Evolutionary conservation across 2,329 filamentous ascomycete genomes (phyloP).

Genomic region (Cladosporium velox): DNA sequence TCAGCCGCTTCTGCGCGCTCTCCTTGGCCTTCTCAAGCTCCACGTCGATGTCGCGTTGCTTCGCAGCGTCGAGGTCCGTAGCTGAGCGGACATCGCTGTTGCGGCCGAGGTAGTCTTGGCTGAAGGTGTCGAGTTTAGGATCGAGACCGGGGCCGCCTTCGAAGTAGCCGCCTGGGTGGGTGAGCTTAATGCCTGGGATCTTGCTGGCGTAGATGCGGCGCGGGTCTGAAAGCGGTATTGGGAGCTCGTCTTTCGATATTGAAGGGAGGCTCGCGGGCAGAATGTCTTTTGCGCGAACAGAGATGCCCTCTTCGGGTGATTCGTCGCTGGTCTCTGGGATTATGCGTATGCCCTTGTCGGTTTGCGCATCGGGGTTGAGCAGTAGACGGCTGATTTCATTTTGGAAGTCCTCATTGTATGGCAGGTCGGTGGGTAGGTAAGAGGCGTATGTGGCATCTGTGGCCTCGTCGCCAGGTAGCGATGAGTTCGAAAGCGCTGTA

Average conservation of each 20-base stretch:
- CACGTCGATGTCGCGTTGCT: constrained; percentile 35
- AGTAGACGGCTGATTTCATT: constrained; percentile 46
- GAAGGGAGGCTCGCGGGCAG: constrained; percentile 31
- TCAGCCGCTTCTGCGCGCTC: constrained; percentile 39
- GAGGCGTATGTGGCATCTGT: constrained; percentile 35
- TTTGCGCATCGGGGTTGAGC: constrained; percentile 34
- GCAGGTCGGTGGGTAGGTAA: constrained; percentile 47
- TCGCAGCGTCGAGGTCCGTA: constrained; percentile 39
- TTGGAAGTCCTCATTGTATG: constrained; percentile 49
- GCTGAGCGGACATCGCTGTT: constrained; percentile 38
- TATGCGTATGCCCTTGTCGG: constrained; percentile 30
- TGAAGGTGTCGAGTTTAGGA: constrained; percentile 42
- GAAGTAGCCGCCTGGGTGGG: constrained; percentile 49
- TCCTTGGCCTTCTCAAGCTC: constrained; percentile 35
- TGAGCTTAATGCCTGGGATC: constrained; percentile 48
- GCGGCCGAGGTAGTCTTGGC: constrained; percentile 43
- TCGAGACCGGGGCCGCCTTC: constrained; percentile 50
- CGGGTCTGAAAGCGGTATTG: constrained; percentile 46
- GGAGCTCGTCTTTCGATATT: constrained; percentile 40
- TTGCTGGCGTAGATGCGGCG: constrained; percentile 46
- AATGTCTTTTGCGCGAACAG: constrained; percentile 34
- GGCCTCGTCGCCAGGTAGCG: neutral
- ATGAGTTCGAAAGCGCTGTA: neutral
- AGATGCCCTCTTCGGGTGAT: constrained; percentile 30
- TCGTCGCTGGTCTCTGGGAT: constrained; percentile 33